Base-by-base conservation (phyloP, 2,329 filamentous ascomycete genomes). In the Beauveria caledonica region DNA sequence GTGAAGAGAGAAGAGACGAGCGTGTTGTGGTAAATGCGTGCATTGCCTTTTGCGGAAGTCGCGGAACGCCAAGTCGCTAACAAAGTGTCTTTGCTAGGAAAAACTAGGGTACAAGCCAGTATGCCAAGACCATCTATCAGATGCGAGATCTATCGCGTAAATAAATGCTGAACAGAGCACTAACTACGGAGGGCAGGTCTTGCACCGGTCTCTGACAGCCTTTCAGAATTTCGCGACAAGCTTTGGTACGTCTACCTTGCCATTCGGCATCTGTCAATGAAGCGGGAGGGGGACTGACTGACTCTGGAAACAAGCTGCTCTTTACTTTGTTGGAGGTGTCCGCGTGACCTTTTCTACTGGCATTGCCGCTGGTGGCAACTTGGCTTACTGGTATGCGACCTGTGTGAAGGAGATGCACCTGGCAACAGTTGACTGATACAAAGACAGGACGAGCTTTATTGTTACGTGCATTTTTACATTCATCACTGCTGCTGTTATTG, bases 311-410 rank as follows among this genome's bases (percentile, higher is more conserved):
- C 13, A 49, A 85, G 82, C 83, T 63, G 83, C 83, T 1, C 72
- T 86, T 2, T 86, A 85, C 69, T 85, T 84, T 61, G 77, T 86
- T 49, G 83, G 83, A 33, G 83, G 80, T 62, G 80, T 85, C 44
- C 78, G 82, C 45, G 80, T 83, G 2, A 85, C 82, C 0, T 86
- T 83, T 67, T 83, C 79, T n/a, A 85, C 82, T 11, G 83, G 83
- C 63, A 83, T 86, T 42, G 81, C 80, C 27, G 82, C 82, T 19
- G 83, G 83, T 59, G 83, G 83, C 46, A 83, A 83, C 63, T 68
- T 84, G 53, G 83, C 83, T 8, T 86, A 85, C 66, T 86, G 82
- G 82, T 82, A 66, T 44, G 69, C 25, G 25, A n/a, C 5, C 17
- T n/a, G 27, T 21, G 7, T 8, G 15, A n/a, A 7, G 5, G 27